Percentiles rank a stretch among this genome's conserved stretches.
Conservation (phyloP, 2,329 filamentous ascomycete genomes). For the Periconia macrospinosa region DNA sequence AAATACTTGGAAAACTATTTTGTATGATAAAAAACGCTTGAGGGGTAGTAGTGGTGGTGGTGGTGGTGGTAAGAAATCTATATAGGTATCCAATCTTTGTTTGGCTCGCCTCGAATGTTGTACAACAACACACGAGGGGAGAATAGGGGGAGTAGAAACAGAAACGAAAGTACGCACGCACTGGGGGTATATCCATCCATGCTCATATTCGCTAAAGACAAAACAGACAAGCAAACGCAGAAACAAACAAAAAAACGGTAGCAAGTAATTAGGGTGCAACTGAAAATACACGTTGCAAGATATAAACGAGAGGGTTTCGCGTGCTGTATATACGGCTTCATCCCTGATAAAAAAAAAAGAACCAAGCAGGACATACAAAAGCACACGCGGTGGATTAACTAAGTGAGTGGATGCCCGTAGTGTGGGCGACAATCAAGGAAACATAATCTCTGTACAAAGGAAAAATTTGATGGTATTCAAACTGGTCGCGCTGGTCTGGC, state of each 20-base stretch:
- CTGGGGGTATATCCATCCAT: neutral
- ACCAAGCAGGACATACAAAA: neutral
- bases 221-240: constrained; percentile 2
- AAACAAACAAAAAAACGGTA: constrained; percentile 4
- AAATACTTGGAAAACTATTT: too few species aligned
- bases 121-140: neutral
- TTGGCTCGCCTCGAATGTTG: neutral
- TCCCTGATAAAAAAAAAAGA: too few species aligned
- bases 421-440: neutral
- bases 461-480: neutral
- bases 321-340: too few species aligned
- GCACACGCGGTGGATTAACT: neutral
- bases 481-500: constrained; percentile 1
- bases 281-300: neutral
- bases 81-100: neutral
- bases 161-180: neutral
- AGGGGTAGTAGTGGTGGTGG: too few species aligned
- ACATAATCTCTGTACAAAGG: constrained; percentile 1
- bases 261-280: neutral
- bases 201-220: neutral
- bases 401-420: constrained; percentile 3
- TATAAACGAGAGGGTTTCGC: neutral
- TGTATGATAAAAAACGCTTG: too few species aligned
- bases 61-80: too few species aligned
- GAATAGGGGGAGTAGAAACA: neutral